Percentiles rank a stretch among this genome's conserved stretches.
These are phyloP conservation scores for Boletus pseudo-olivaceus DNA, from an alignment of 768 basidiomycete species.

Conservation along the genomic window DNA sequence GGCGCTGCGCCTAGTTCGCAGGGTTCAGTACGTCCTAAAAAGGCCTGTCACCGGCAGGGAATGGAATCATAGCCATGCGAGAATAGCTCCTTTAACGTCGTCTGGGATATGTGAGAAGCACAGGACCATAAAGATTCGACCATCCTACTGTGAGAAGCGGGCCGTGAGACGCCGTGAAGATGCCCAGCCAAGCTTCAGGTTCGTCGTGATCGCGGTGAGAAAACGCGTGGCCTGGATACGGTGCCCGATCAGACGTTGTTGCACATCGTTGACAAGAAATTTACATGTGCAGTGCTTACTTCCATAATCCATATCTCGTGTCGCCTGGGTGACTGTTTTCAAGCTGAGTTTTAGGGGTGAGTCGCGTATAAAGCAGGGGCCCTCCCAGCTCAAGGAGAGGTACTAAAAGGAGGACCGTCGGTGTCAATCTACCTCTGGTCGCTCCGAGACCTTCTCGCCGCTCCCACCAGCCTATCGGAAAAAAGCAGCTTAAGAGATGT, in stretches of 20 bases:
- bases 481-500: conserved; percentile 23
- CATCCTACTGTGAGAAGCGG: conserved; percentile 23
- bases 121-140: conserved; percentile 4
- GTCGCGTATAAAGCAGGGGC: conserved; percentile 22
- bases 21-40: conserved; percentile 19
- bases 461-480: conserved; percentile 9
- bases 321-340: conserved; percentile 27
- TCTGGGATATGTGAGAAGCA: conserved; percentile 18
- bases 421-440: conserved; percentile 1
- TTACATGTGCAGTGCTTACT: conserved; percentile 14
- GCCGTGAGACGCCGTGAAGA: conserved; percentile 5
- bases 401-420: conserved; percentile 5
- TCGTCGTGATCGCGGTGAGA: conserved; percentile 19
- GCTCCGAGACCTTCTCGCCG: conserved; percentile 10
- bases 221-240: conserved; percentile 17
- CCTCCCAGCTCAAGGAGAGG: neutral
- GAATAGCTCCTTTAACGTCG: conserved; percentile 10
- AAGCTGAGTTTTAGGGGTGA: conserved; percentile 6
- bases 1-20: conserved; percentile 16
- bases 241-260: conserved; percentile 17
- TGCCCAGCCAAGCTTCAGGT: conserved; percentile 3
- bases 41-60: conserved; percentile 9
- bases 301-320: conserved; percentile 9
- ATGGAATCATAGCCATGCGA: conserved; percentile 22
- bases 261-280: conserved; percentile 11